Base-by-base conservation (phyloP, 768 basidiomycete genomes). In the Tephrocybe rancida region DNA sequence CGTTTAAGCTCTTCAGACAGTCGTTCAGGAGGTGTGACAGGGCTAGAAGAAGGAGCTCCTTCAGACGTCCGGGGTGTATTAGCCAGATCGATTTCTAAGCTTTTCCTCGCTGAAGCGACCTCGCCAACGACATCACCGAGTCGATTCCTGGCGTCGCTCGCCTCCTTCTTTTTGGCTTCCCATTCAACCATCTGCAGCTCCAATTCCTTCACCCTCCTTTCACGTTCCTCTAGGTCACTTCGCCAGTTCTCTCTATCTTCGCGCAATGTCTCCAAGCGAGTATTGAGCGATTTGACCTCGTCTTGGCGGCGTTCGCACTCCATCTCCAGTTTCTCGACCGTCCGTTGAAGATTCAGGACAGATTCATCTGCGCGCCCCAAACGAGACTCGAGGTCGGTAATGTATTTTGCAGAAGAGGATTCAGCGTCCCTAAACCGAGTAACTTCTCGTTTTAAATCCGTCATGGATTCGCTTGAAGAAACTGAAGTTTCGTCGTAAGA, bases 361-460 rank as follows among this genome's bases (percentile, higher is more conserved):
- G 88, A 91, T 63, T 91, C 90, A 60, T 92, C 91, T 1, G 91
- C 82, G 46, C 84, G 86, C 24, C 84, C 75, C 6, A 97, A 77
- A 22, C 93, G 88, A 41, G 79, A 76, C 69, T 98, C 96, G 25
- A 98, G 80, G 44, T 95, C 94, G 9, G 83, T 75, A 54, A 97
- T 92, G 70, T 98, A 96, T 59, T 86, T 82, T 22, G 80, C 64
- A 3, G 90, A 87, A 48, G 86, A 81, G 1, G 75, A 72, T 62
- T 97, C 93, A 1, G 79, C 67, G 38, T 96, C 93, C 64, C 84
- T 90, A 69, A 85, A 87, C 42, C 84, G 83, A 42, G 80, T 61
- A 24, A 98, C 79, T 72, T 98, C 95, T 54, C 89, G 87, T 66
- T 85, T 86, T 48, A 98, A 80, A 55, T 96, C 93, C 22, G 79